Base-by-base conservation (phyloP, 139 green algal species). In the Spirogloea muscicola region DNA sequence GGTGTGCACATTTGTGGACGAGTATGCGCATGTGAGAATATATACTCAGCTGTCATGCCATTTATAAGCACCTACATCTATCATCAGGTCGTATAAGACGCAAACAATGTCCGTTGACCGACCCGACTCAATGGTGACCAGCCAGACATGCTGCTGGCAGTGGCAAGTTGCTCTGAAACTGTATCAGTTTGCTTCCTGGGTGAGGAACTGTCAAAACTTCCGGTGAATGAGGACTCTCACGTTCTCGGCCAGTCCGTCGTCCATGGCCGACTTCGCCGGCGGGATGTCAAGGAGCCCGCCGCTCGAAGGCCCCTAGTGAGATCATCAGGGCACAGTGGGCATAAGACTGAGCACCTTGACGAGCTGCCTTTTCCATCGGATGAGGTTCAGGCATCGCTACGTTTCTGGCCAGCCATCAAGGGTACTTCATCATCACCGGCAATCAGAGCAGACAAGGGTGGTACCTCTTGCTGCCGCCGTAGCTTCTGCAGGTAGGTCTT, bases 401-500 rank as follows among this genome's bases (percentile, higher is more conserved):
- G 4, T 25, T n/a, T 46, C 38, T 49, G 16, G 25, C 48, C 66
- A 18, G 51, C 27, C 21, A 69, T 29, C 48, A 63, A 73, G 58
- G 33, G 33, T 16, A 36, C 51, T 21, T 49, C 55, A 0, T 48
- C 55, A 55, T 73, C 52, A 31, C 31, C 3, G 5, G 68, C 34
- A 27, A 39, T 68, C 21, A n/a, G 9, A 7, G 34, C 33, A 9
- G 27, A 58, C 1, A 66, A 29, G 42, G 36, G 5, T 51, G n/a
- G 36, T 16, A 76, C 73, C 73, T 81, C 72, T 77, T 81, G 76
- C 27, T 80, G 72, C 44, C 75, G 25, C 43, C 68, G 44, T 25
- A 87, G 58, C 44, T 79, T 25, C 43, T 73, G 44, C 33, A 87
- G 58, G 48, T 85, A 87, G 3, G 40, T 34, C 58, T 84, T 84